Evolutionary conservation across 129 eudicot genomes (phyloP).

Genomic region (Lactuca saligna): DNA sequence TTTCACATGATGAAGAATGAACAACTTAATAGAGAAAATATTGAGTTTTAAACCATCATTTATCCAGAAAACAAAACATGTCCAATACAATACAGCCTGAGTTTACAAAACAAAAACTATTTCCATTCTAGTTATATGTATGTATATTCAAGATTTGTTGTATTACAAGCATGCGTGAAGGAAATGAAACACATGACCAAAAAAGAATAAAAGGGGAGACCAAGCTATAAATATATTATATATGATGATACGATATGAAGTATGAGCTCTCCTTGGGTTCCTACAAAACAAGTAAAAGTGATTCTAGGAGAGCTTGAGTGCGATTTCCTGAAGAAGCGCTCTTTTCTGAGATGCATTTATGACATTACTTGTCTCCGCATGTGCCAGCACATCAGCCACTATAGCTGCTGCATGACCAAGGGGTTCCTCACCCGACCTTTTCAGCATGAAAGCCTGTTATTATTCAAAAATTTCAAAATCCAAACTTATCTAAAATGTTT

Average conservation of each 20-base stretch:
- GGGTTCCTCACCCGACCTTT: slow-evolving; percentile 88
- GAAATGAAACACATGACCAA: background rate
- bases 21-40: no score
- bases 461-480: background rate
- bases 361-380: slow-evolving; percentile 82
- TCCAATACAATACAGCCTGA: no score
- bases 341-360: slow-evolving; percentile 86
- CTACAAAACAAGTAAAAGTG: slow-evolving; percentile 1
- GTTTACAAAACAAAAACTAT: slow-evolving; percentile 10
- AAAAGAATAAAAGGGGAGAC: background rate
- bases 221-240: slow-evolving; percentile 17
- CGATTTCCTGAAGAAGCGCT: slow-evolving; percentile 96
- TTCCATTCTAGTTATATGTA: slow-evolving; percentile 18
- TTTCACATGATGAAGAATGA: no score
- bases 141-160: slow-evolving; percentile 17
- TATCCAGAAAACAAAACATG: no score
- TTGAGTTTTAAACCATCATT: no score
- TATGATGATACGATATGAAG: no score
- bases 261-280: background rate
- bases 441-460: slow-evolving; percentile 85
- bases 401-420: slow-evolving; percentile 98
- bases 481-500: no score
- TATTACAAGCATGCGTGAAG: slow-evolving; percentile 20
- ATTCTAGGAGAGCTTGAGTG: slow-evolving; percentile 63
- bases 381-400: slow-evolving; percentile 86